Percentiles rank a stretch among this genome's conserved stretches.
Conservation (phyloP, 108 stramenopile genomes). For the Nitzschia sp. region DNA sequence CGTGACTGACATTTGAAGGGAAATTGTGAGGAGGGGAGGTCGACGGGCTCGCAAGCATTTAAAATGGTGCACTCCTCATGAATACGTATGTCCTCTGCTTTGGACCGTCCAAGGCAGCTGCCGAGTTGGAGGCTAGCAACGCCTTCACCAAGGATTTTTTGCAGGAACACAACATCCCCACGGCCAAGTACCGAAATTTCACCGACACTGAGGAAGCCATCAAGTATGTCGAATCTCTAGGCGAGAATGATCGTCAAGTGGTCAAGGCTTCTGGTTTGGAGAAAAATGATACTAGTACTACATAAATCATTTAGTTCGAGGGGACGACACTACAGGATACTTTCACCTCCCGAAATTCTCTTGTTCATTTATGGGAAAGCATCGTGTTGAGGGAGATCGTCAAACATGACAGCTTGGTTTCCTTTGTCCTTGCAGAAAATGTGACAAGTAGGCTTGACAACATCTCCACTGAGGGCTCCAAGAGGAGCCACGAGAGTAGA, state of each 20-base stretch:
- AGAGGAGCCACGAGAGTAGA: slow-evolving; percentile 34
- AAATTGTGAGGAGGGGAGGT: too few species aligned
- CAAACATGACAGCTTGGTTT: slow-evolving; percentile 40
- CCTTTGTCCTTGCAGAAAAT: slow-evolving; percentile 53
- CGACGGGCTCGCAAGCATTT: too few species aligned
- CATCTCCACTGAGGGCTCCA: slow-evolving; percentile 30
- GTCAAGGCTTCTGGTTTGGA: slow-evolving; percentile 99
- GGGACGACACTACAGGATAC: too few species aligned
- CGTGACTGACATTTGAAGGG: too few species aligned
- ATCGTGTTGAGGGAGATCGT: slow-evolving; percentile 42
- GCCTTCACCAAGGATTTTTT: slow-evolving; percentile 99
- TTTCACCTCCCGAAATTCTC: too few species aligned
- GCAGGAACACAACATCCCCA: slow-evolving; percentile 88
- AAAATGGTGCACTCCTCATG: too few species aligned
- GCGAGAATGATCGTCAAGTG: slow-evolving; percentile 87
- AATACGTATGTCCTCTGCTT: slow-evolving; percentile 77
- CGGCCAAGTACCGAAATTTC: slow-evolving; percentile 92
- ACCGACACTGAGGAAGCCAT: slow-evolving; percentile 80
- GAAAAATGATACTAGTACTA: too few species aligned
- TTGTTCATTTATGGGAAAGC: slow-evolving; percentile 25
- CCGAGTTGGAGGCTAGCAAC: slow-evolving; percentile 96
- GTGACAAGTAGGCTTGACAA: slow-evolving; percentile 46
- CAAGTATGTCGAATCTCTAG: slow-evolving; percentile 76
- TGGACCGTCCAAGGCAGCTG: slow-evolving; percentile 92
- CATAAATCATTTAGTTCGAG: too few species aligned